Percentiles rank a stretch among this genome's conserved stretches.
Conservation (phyloP, 305 asterid genomes). For the Fraxinus sp. region DNA sequence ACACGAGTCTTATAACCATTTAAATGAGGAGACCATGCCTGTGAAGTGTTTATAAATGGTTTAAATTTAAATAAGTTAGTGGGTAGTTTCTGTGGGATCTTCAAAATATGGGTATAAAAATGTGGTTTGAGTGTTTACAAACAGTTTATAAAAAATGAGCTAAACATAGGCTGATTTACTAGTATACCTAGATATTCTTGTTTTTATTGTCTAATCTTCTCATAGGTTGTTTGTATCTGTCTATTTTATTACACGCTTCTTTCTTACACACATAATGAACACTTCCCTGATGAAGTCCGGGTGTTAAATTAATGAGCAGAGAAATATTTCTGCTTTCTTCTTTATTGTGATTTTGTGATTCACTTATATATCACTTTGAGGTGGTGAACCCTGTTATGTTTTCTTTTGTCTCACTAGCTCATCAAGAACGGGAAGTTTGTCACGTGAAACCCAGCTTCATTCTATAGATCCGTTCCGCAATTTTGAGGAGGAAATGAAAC, state of each 20-base stretch:
- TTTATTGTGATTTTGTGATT: slow-evolving; percentile 9
- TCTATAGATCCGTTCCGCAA: slow-evolving; percentile 92
- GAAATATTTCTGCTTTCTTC: not conserved
- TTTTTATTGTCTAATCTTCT: not conserved
- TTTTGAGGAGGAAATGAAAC: slow-evolving; percentile 88
- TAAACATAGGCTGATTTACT: not conserved
- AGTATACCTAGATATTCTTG: not conserved
- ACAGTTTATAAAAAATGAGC: not conserved
- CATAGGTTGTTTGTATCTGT: not conserved
- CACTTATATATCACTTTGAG: not conserved
- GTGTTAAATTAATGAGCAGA: not conserved
- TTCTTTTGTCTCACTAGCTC: slow-evolving; percentile 32
- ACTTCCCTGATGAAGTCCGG: not conserved
- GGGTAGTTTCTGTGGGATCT: not conserved
- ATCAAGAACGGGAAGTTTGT: slow-evolving; percentile 52
- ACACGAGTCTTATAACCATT: not conserved
- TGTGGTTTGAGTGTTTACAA: not conserved
- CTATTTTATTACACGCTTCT: not conserved
- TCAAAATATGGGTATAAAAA: not conserved
- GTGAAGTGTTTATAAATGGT: not conserved
- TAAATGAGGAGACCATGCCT: not conserved
- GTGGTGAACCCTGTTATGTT: slow-evolving; percentile 7
- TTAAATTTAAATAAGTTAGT: not conserved
- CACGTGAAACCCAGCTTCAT: slow-evolving; percentile 51
- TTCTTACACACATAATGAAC: not conserved